phyloP scores from a whole-genome alignment of 2,329 filamentous ascomycete species.

The Hirsutella thompsonii region DNA sequence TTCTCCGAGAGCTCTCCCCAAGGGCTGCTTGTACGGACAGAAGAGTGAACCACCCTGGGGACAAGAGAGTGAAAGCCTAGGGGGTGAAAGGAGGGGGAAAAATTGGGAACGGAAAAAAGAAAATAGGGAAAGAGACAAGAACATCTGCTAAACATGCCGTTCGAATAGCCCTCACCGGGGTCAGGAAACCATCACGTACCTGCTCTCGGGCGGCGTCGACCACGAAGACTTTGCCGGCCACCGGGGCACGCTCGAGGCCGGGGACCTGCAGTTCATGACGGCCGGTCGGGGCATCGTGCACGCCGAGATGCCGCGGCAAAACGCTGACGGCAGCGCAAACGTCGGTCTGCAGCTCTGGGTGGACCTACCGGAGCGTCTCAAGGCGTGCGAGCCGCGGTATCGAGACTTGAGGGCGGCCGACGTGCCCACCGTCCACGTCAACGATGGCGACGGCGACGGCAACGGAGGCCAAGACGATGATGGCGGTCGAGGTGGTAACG shows the following conservation, averaged over 20 bases:
- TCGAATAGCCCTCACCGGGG: constrained; percentile 47
- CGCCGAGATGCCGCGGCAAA: constrained; percentile 83
- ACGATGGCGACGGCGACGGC: constrained; percentile 58
- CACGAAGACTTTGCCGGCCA: constrained; percentile 89
- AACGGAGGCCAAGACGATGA: no score
- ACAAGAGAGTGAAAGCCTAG: no score
- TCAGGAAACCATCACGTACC: constrained; percentile 80
- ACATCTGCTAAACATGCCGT: neutral
- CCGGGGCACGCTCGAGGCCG: constrained; percentile 67
- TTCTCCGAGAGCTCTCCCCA: no score
- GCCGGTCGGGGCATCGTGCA: constrained; percentile 86
- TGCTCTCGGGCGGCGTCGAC: constrained; percentile 74
- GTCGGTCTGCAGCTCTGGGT: constrained; percentile 94
- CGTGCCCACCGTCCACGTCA: constrained; percentile 61
- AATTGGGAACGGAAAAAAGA: no score
- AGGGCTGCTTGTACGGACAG: no score
- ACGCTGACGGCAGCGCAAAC: constrained; percentile 62
- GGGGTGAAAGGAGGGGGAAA: no score
- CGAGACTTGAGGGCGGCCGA: constrained; percentile 69
- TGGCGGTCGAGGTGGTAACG: no score
- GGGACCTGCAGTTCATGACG: constrained; percentile 98
- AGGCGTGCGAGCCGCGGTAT: constrained; percentile 84
- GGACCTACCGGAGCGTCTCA: constrained; percentile 69
- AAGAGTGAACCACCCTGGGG: no score
- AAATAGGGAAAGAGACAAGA: no score